phyloP scores from a whole-genome alignment of 208 protist genomes.

The Crithidia sp. region DNA sequence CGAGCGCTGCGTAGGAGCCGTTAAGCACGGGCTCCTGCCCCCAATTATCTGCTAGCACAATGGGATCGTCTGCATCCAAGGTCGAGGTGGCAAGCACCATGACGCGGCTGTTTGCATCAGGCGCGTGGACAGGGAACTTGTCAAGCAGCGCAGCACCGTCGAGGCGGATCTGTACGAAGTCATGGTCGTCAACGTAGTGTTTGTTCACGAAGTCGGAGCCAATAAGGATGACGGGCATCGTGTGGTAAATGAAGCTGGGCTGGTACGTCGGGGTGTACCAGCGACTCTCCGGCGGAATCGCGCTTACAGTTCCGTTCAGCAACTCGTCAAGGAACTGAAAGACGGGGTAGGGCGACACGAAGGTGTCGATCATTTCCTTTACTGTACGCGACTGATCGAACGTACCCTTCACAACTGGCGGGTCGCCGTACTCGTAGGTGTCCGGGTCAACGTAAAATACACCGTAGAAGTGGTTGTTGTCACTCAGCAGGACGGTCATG shows the following conservation, averaged over 20 bases:
- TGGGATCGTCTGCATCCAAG: not conserved
- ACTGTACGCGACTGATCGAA: not conserved
- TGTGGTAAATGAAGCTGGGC: not conserved
- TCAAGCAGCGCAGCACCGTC: not conserved
- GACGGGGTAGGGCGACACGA: not conserved
- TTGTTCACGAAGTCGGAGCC: too few species aligned
- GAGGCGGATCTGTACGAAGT: not conserved
- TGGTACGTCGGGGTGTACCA: not conserved
- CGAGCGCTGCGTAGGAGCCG: not conserved
- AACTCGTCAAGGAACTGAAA: not conserved
- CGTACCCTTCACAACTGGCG: not conserved
- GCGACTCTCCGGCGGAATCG: not conserved
- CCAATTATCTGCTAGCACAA: constrained; percentile 31
- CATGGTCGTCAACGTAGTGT: not conserved
- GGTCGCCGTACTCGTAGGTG: not conserved
- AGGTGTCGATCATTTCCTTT: not conserved
- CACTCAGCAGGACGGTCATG: not conserved
- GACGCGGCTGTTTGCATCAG: not conserved
- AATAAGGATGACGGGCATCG: not conserved
- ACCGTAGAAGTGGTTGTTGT: not conserved
- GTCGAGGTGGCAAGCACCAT: constrained; percentile 10
- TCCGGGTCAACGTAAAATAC: not conserved
- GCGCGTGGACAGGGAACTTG: not conserved
- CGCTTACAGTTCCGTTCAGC: not conserved
- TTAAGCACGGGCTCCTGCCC: constrained; percentile 3